Conservation (phyloP, 73 alveolate species). For the Diophrys appendiculata region DNA sequence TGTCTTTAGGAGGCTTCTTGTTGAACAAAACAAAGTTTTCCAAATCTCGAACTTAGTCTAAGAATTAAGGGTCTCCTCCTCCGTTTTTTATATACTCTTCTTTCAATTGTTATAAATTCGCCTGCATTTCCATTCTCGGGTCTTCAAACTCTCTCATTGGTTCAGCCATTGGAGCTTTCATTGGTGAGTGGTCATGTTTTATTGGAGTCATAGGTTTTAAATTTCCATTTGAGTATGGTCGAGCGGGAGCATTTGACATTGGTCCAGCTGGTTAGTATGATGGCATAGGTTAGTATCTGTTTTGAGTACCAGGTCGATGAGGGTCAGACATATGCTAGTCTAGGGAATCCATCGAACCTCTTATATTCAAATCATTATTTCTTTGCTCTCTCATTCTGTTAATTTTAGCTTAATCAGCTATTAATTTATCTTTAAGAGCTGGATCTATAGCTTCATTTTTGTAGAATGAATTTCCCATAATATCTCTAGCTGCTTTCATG, state of each 20-base stretch:
- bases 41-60: conserved; percentile 30
- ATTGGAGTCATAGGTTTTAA: conserved; percentile 1
- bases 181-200: background rate
- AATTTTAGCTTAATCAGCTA: conserved; percentile 44
- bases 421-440: conserved; percentile 42
- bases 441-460: conserved; percentile 21
- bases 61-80: conserved; percentile 59
- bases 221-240: no score
- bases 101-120: conserved; percentile 24
- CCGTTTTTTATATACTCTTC: conserved; percentile 47
- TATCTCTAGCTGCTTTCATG: conserved; percentile 22
- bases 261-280: conserved; percentile 16
- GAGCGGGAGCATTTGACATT: no score
- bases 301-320: background rate
- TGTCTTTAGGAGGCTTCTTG: conserved; percentile 20
- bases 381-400: conserved; percentile 45
- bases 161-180: no score
- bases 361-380: conserved; percentile 10
- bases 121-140: conserved; percentile 14
- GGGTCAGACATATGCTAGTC: background rate
- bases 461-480: conserved; percentile 14
- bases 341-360: conserved; percentile 1
- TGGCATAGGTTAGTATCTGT: background rate
- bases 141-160: background rate
- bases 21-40: conserved; percentile 34